A percentile compares a stretch with the other conserved stretches of the same genome.
Evolutionary conservation across 345 rosid species (phyloP).

Genomic region (Populus davidiana): DNA sequence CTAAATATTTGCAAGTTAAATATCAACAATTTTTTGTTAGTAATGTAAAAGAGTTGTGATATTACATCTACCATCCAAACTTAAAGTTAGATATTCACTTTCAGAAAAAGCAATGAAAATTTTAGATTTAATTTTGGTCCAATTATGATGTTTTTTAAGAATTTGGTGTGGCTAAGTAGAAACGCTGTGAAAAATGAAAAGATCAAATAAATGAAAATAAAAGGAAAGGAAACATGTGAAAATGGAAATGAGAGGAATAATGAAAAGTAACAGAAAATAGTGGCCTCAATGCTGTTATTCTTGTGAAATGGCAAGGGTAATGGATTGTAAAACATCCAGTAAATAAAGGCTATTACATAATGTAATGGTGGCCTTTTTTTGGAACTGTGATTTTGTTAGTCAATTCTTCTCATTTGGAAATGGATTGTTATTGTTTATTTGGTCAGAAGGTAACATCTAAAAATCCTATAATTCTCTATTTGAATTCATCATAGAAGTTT

Average conservation of each 20-base stretch:
- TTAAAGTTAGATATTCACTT: not conserved
- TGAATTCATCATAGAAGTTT: not conserved
- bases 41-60: not conserved
- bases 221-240: not conserved
- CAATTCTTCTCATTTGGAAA: not conserved
- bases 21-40: no score
- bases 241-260: not conserved
- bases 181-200: not conserved
- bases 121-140: not conserved
- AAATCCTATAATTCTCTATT: not conserved
- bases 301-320: not conserved
- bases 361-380: no score
- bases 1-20: not conserved
- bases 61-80: not conserved
- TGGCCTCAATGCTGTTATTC: not conserved
- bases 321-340: not conserved
- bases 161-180: not conserved
- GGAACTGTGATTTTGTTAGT: not conserved
- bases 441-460: not conserved
- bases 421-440: not conserved
- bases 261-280: not conserved
- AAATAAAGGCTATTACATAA: not conserved
- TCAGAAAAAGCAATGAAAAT: not conserved
- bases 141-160: not conserved
- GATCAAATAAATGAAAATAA: not conserved